Conservation (phyloP, 768 basidiomycete genomes). For the Mycena rosella region DNA sequence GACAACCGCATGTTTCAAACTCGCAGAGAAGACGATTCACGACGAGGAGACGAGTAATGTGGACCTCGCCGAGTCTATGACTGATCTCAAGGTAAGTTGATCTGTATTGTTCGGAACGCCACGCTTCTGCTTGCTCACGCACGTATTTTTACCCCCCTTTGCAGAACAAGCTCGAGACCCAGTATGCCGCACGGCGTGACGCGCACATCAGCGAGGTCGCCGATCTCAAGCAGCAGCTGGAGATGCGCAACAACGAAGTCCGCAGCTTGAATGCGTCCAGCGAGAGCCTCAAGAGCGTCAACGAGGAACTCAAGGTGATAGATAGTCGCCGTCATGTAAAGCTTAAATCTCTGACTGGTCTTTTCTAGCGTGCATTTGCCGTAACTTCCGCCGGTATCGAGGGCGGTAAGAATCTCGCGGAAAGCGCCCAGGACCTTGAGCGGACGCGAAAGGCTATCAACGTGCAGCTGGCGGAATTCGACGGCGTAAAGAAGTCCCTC, state of each 20-base stretch:
- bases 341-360: slow-evolving; percentile 26
- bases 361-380: slow-evolving; percentile 89
- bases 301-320: slow-evolving; percentile 96
- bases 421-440: slow-evolving; percentile 97
- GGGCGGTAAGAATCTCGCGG: slow-evolving; percentile 96
- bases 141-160: slow-evolving; percentile 5
- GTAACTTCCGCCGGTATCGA: slow-evolving; percentile 98
- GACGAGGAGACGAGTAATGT: slow-evolving; percentile 90
- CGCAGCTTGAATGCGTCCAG: slow-evolving; percentile 87
- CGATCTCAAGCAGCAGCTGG: slow-evolving; percentile 92
- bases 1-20: slow-evolving; percentile 30
- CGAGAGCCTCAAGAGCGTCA: slow-evolving; percentile 94
- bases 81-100: slow-evolving; percentile 84
- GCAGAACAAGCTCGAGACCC: slow-evolving; percentile 93
- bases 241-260: slow-evolving; percentile 85
- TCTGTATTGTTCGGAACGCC: slow-evolving; percentile 29
- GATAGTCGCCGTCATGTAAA: slow-evolving; percentile 28
- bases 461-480: slow-evolving; percentile 98
- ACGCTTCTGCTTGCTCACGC: slow-evolving; percentile 34
- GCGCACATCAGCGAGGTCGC: slow-evolving; percentile 86
- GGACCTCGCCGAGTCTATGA: slow-evolving; percentile 86
- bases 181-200: slow-evolving; percentile 94
- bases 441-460: slow-evolving; percentile 96
- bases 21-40: slow-evolving; percentile 88
- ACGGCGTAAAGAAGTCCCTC: slow-evolving; percentile 97